Evolutionary conservation across 1,139 yeast genomes (phyloP), one percentile per base, ranked within the genome.

Genomic region (Candida sp.): DNA sequence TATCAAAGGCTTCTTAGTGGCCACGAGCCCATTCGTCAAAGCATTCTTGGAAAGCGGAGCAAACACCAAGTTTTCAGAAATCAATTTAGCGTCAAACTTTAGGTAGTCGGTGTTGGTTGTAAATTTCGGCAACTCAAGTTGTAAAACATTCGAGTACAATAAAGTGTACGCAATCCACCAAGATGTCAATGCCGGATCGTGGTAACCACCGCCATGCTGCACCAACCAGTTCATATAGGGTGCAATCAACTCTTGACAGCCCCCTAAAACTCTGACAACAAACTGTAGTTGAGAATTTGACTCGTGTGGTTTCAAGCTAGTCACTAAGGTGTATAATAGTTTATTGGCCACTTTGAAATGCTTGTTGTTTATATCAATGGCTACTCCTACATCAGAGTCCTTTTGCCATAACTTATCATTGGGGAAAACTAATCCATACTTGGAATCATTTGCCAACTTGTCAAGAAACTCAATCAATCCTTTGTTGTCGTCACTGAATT

Each of bases 101-200:
- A 53, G 31, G 37, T 55, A 53, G 30, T 51, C 48, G 5, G 44
- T 43, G 34, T 50, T 43, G 33, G 42, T 7, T 25, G 26, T 49
- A 45, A 42, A 48, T 64, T 6, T 60, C 2, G 89, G 90, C 9
- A 84, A 61, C 1, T 85, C 81, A 2, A 88, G 62, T 42, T 76
- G 77, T 12, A 89, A 75, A 8, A 89, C 74, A 52, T 83, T 80
- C 0, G 86, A 78, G 48, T 88, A 72, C 7, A 91, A 68, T 28
- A 87, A 72, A 0, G 91, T 81, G 66, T 83, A 87, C 7, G 94
- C 88, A 34, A 92, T 75, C 93, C 96, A 93, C 73, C 89, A 90
- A 5, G 93, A 85, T 1, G 96, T 76, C 52, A 87, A 72, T 44
- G 84, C 80, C 2, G 96, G 96, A 50, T 87, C 93, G 67, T 73